phyloP scores from a whole-genome alignment of 768 basidiomycete species.

The Auriculariales sp. region DNA sequence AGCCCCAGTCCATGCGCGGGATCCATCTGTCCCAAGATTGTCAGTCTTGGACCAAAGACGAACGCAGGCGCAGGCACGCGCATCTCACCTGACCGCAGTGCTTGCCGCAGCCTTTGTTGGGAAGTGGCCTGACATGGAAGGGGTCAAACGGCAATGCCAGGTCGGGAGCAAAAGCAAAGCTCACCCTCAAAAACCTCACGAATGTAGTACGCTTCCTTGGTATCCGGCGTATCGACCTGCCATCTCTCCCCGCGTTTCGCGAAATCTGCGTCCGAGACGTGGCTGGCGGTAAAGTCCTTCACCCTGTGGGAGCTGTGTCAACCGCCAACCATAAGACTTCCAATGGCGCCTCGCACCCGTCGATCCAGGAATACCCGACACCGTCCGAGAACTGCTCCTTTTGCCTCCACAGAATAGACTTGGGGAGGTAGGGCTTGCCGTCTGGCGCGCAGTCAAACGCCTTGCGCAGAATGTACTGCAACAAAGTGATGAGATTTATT shows the following conservation, averaged over 20 bases:
- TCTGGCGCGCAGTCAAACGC: conserved; percentile 82
- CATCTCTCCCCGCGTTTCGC: conserved; percentile 59
- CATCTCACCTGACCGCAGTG: conserved; percentile 75
- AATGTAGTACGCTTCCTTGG: conserved; percentile 92
- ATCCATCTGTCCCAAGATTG: conserved; percentile 49
- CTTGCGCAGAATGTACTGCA: conserved; percentile 84
- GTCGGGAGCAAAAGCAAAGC: conserved; percentile 5
- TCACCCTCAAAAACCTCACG: conserved; percentile 81
- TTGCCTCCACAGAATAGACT: conserved; percentile 92
- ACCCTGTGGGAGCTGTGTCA: conserved; percentile 36
- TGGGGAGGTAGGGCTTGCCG: conserved; percentile 86
- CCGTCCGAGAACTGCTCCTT: conserved; percentile 99
- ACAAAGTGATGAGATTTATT: conserved; percentile 5
- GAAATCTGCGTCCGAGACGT: conserved; percentile 73
- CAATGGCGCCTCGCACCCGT: conserved; percentile 42
- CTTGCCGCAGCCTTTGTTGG: conserved; percentile 71
- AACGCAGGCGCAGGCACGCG: conserved; percentile 5
- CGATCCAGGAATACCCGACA: conserved; percentile 98
- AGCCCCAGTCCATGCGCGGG: conserved; percentile 94
- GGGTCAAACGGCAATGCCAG: background rate
- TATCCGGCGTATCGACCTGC: conserved; percentile 72
- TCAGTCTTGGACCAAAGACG: conserved; percentile 6
- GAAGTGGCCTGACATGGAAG: conserved; percentile 47
- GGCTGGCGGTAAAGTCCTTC: conserved; percentile 67
- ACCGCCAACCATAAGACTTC: background rate